phyloP scores from a whole-genome alignment of 805 yeast species.

The Wickerhamiella qilinensis region DNA sequence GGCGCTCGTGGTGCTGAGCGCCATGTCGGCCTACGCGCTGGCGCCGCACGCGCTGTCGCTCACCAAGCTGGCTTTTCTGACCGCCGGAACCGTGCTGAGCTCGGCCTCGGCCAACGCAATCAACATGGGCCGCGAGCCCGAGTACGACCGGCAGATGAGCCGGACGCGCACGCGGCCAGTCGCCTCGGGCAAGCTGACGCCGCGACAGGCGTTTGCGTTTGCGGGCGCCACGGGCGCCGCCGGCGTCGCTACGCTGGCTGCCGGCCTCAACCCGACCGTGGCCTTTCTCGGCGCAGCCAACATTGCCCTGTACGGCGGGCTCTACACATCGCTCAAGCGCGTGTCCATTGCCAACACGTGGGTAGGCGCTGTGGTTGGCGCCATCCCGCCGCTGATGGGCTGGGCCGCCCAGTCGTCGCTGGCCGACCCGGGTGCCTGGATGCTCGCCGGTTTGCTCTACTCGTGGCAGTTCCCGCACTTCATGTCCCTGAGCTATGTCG shows the following conservation, averaged over 20 bases:
- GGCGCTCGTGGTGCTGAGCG: constrained; percentile 71
- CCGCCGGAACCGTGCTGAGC: constrained; percentile 71
- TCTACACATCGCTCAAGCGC: constrained; percentile 81
- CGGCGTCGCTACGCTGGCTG: constrained; percentile 53
- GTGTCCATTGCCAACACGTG: constrained; percentile 79
- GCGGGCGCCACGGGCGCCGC: constrained; percentile 57
- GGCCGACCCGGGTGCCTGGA: constrained; percentile 86
- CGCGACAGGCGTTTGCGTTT: constrained; percentile 63
- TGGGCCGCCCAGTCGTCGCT: constrained; percentile 75
- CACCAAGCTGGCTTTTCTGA: constrained; percentile 50
- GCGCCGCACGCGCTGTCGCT: constrained; percentile 73
- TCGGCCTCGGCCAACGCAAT: constrained; percentile 95
- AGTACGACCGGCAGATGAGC: constrained; percentile 71
- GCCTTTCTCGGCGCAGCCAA: constrained; percentile 67
- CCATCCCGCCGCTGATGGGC: constrained; percentile 97
- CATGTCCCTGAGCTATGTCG: constrained; percentile 76
- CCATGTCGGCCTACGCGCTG: constrained; percentile 85
- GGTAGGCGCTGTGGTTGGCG: constrained; percentile 99
- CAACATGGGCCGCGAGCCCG: constrained; percentile 93
- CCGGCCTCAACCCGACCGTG: constrained; percentile 78
- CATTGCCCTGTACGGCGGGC: constrained; percentile 73
- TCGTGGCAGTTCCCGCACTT: constrained; percentile 99
- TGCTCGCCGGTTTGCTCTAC: constrained; percentile 70
- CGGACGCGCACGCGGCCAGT: constrained; percentile 84
- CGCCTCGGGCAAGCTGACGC: constrained; percentile 62